A percentile compares a stretch with the other conserved stretches of the same genome.
Conservation (phyloP, 768 basidiomycete genomes). For the Fomitopsis serialis region DNA sequence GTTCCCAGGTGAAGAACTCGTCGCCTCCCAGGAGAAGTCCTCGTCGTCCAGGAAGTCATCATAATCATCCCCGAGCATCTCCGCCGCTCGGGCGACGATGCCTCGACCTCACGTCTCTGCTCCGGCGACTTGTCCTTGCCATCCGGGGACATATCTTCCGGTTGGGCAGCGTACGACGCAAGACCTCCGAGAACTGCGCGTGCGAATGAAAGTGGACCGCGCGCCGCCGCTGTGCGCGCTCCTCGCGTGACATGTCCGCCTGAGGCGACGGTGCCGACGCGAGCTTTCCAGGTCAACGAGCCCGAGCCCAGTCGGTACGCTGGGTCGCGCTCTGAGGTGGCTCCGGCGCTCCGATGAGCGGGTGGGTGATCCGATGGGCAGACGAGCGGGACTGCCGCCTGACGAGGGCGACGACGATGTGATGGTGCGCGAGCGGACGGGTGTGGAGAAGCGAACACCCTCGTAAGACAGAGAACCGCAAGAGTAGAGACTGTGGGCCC, state of each 20-base stretch:
- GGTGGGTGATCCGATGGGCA: slow-evolving; percentile 2
- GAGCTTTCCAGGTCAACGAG: slow-evolving; percentile 1
- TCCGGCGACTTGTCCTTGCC: neutral
- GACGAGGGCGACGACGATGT: neutral
- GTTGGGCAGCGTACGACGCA: neutral
- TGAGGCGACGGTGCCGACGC: neutral
- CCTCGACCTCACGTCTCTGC: neutral
- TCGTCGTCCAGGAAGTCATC: neutral
- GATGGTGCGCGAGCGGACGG: neutral
- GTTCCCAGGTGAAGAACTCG: neutral
- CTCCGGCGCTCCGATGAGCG: neutral
- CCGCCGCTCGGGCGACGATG: neutral
- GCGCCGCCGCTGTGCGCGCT: slow-evolving; percentile 2
- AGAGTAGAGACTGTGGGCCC: neutral
- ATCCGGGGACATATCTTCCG: neutral
- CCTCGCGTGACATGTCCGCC: neutral
- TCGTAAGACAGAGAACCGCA: neutral
- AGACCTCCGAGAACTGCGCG: neutral
- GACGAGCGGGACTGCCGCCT: neutral
- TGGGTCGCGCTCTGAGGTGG: neutral
- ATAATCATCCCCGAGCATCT: neutral
- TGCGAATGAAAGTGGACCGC: slow-evolving; percentile 3
- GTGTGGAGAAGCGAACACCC: slow-evolving; percentile 1
- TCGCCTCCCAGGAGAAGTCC: slow-evolving; percentile 1
- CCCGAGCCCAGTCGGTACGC: neutral